Base-by-base conservation (phyloP, 2,329 filamentous ascomycete species). In the Bretziella fagacearum region DNA sequence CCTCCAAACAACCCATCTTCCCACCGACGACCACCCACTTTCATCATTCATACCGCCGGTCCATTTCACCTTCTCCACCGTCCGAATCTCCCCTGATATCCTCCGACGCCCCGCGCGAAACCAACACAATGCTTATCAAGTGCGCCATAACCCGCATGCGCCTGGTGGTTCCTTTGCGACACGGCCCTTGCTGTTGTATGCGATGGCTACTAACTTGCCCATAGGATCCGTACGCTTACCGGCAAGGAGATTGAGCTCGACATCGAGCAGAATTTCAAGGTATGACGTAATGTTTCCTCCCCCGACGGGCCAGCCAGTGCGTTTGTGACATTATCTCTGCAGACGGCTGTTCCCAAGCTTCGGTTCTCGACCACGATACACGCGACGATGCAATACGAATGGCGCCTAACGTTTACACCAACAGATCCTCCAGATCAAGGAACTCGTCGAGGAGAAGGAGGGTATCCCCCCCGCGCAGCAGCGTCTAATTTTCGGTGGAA, bases 181-280 rank as follows among this genome's bases (percentile, higher is more conserved):
- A 39, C 6, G n/a, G n/a, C 10, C 10, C 10, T 30, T 30, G 27
- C 10, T 10, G 27, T n/a, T 11, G n/a, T 30, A n/a, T n/a, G 27
- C 6, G 27, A n/a, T n/a, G 27, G n/a, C 10, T 13, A n/a, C 15
- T 39, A 25, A 39, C 36, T 10, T 10, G 27, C 10, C 20, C 17
- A 27, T 17, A 98, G 89, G 73, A 89, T 98, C 62, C 83, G 91
- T 61, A 98, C 91, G 53, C 79, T 98, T 54, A 96, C 91, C 54
- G 91, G 91, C 60, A 96, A 96, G 71, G 86, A 98, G 68, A 96
- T 96, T 63, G 89, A 96, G 72, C 78, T 98, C 58, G 87, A 96
- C 60, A 93, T 98, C 61, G 91, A 96, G 70, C 72, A 77, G 46
- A 80, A 85, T 59, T 93, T 93, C 73, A 94, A 87, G 74, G 87